Conservation (phyloP, 1,284 basidiomycete species). For the Fomes fomentarius region DNA sequence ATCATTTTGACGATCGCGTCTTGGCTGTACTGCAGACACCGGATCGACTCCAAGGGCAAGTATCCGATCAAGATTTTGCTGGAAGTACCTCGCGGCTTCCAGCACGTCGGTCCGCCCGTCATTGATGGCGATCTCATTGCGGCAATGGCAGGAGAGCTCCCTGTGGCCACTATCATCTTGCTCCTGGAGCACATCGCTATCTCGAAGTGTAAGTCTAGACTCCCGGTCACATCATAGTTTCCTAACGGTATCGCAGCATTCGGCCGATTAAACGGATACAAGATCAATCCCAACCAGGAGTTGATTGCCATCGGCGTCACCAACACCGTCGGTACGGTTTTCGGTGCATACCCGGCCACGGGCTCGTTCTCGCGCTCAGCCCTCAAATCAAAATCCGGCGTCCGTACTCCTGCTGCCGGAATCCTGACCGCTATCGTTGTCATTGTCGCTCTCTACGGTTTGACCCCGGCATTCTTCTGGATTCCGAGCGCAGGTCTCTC, state of each 20-base stretch:
- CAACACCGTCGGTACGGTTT: slow-evolving; percentile 85
- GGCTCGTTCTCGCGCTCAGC: slow-evolving; percentile 98
- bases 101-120: slow-evolving; percentile 75
- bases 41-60: slow-evolving; percentile 55
- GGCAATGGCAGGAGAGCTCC: slow-evolving; percentile 79
- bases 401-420: slow-evolving; percentile 92
- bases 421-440: slow-evolving; percentile 87
- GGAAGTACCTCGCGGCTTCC: slow-evolving; percentile 83
- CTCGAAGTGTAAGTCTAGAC: slow-evolving; percentile 67
- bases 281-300: slow-evolving; percentile 96
- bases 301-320: slow-evolving; percentile 96
- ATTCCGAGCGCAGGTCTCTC: slow-evolving; percentile 80
- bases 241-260: slow-evolving; percentile 81
- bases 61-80: slow-evolving; percentile 89
- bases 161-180: slow-evolving; percentile 92
- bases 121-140: slow-evolving; percentile 68
- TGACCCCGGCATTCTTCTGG: slow-evolving; percentile 89
- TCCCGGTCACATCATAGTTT: too few relatives aligned
- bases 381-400: slow-evolving; percentile 93
- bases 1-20: slow-evolving; percentile 84
- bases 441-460: slow-evolving; percentile 90
- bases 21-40: slow-evolving; percentile 80
- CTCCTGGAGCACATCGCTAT: slow-evolving; percentile 97
- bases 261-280: slow-evolving; percentile 94
- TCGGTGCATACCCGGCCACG: slow-evolving; percentile 93